Percentiles rank a stretch among this genome's conserved stretches.
phyloP scores from a whole-genome alignment of 306 rosid genomes.

The Citrullus amarus region DNA sequence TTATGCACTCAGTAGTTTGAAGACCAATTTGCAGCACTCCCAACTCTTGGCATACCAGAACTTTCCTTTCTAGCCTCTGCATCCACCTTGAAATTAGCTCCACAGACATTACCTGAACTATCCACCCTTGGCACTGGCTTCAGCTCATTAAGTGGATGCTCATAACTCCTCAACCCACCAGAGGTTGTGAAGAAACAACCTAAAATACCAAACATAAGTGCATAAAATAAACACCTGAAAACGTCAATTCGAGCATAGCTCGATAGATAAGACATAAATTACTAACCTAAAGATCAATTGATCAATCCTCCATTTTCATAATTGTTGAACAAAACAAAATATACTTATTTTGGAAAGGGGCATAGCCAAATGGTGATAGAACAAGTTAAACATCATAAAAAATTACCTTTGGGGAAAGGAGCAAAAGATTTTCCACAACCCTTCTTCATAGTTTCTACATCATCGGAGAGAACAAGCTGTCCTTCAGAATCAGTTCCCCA shows the following conservation, averaged over 20 bases:
- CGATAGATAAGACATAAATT: too few relatives aligned
- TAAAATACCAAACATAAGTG: neutral
- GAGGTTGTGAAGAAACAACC: constrained; percentile 84
- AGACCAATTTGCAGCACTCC: constrained; percentile 98
- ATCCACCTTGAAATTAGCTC: constrained; percentile 82
- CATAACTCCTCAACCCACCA: constrained; percentile 86
- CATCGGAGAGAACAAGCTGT: constrained; percentile 70
- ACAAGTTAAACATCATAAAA: neutral
- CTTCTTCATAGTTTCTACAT: constrained; percentile 41
- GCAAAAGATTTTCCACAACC: constrained; percentile 92
- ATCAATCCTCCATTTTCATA: neutral
- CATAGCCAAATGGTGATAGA: neutral
- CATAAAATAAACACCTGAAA: neutral
- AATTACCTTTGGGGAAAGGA: constrained; percentile 89
- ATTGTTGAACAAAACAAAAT: neutral
- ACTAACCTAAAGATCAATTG: neutral
- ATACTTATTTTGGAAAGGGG: neutral
- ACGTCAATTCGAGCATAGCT: too few relatives aligned
- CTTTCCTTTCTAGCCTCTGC: constrained; percentile 54
- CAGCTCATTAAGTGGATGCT: constrained; percentile 85
- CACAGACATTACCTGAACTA: constrained; percentile 77
- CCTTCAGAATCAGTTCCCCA: constrained; percentile 98
- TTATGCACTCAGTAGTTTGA: constrained; percentile 39
- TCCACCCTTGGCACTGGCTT: constrained; percentile 92
- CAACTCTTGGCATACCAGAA: constrained; percentile 89